Evolutionary conservation across 495 filamentous ascomycete species (phyloP), one percentile per base, ranked within the genome.

Genomic region (Parathielavia hyrcaniae): DNA sequence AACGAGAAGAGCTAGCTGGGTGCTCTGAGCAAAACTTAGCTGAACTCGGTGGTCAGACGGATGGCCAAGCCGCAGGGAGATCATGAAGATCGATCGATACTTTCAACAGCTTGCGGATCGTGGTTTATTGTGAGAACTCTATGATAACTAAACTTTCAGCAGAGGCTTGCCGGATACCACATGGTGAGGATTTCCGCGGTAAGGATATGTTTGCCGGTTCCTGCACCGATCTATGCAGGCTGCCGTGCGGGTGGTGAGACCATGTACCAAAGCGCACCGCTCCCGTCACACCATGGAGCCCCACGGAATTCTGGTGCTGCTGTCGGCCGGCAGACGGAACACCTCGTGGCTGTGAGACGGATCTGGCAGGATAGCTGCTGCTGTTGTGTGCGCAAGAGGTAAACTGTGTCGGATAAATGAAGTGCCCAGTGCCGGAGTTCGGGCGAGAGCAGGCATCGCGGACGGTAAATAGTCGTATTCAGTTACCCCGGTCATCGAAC

Each of bases 191-290:
- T 30, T 30, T 30, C 26, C 3, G 26, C 6, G 26, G 26, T 30
- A 30, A 30, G 26, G 26, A 30, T 2, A 30, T 50, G 44, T 13
- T 45, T 17, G 23, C 13, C 50, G 41, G 53, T 53, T 48, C 43
- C 59, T 61, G 59, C 59, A 57, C 53, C 43, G 48, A 49, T 1
- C 43, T 1, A 49, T 61, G 59, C 59, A n/a, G 49, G 41, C 19
- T 38, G 12, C 59, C 59, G 59, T 38, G n/a, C 59, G 53, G 59
- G 45, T 30, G 53, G 46, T 23, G 34, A 46, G 41, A 49, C 13
- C 7, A 3, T 12, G 46, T 48, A 49, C n/a, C n/a, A n/a, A n/a
- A 53, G 47, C 44, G 16, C 26, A 16, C 34, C 48, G 47, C 16
- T 17, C 30, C 34, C 35, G 32, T 54, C 23, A 45, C 43, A 36